phyloP scores from a whole-genome alignment of 2,329 filamentous ascomycete genomes.

The Fusarium poae region DNA sequence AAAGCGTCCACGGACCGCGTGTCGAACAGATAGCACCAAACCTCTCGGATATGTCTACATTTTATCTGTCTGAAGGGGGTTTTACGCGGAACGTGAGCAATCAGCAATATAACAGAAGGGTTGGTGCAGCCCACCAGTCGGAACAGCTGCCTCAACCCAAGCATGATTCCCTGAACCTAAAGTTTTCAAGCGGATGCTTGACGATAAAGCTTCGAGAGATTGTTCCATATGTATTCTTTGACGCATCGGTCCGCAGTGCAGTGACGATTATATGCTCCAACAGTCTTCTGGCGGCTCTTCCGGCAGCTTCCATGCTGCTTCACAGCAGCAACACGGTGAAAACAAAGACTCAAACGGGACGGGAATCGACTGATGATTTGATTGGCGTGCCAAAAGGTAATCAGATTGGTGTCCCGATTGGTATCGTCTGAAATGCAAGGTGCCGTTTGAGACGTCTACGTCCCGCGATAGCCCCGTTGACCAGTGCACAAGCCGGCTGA shows the following conservation, averaged over 20 bases:
- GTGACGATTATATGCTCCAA: conserved; percentile 41
- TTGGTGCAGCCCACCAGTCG: conserved; percentile 36
- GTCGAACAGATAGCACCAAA: conserved; percentile 33
- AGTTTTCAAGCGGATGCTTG: conserved; percentile 32
- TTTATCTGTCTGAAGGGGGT: conserved; percentile 34
- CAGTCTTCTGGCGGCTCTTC: conserved; percentile 30
- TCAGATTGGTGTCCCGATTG: conserved; percentile 41
- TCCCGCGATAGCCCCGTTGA: conserved; percentile 46
- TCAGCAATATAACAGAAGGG: conserved; percentile 39
- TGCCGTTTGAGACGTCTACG: conserved; percentile 49
- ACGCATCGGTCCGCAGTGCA: conserved; percentile 38
- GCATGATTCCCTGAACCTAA: conserved; percentile 31
- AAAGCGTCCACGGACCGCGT: conserved; percentile 31
- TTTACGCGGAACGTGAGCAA: conserved; percentile 41
- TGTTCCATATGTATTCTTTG: conserved; percentile 40
- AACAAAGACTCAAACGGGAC: conserved; percentile 41
- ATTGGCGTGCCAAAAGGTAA: conserved; percentile 39
- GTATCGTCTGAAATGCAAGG: conserved; percentile 50
- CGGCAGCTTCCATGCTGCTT: conserved; percentile 40
- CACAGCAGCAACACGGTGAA: conserved; percentile 32
- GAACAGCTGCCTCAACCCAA: conserved; percentile 25
- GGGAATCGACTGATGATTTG: conserved; percentile 31
- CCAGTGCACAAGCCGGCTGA: conserved; percentile 46
- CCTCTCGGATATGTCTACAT: conserved; percentile 16
- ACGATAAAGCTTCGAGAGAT: conserved; percentile 43